These are phyloP conservation scores for Euphorbia celastroides DNA, from an alignment of 441 rosid species.

Conservation along the genomic window DNA sequence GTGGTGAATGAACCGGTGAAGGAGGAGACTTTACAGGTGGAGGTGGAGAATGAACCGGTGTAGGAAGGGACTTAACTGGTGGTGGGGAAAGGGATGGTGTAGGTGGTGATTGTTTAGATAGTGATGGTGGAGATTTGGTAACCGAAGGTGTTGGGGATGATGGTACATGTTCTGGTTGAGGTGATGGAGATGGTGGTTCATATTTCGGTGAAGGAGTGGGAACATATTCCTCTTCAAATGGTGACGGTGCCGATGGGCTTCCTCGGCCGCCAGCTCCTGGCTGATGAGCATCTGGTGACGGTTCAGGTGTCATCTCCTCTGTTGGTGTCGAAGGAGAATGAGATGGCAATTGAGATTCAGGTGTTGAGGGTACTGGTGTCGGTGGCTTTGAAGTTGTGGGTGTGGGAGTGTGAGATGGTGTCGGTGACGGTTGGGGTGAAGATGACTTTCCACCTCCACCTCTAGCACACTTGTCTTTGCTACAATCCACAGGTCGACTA, in stretches of 20 bases:
- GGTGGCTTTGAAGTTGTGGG: constrained; percentile 2
- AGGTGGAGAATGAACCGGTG: constrained; percentile 22
- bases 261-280: not conserved
- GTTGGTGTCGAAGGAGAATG: constrained; percentile 9
- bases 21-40: constrained; percentile 19
- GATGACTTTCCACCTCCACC: constrained; percentile 33
- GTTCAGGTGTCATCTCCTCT: not conserved
- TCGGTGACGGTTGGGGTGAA: constrained; percentile 19
- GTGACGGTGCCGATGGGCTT: not conserved
- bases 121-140: not conserved
- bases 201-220: constrained; percentile 12
- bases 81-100: constrained; percentile 3
- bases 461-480: constrained; percentile 49
- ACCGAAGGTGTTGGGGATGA: constrained; percentile 24
- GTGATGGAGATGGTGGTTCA: not conserved
- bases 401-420: constrained; percentile 8
- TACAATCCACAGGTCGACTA: constrained; percentile 64
- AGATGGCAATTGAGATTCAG: constrained; percentile 2
- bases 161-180: constrained; percentile 18
- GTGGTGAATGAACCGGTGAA: constrained; percentile 3
- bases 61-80: constrained; percentile 21
- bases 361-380: constrained; percentile 15
- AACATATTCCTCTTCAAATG: not conserved
- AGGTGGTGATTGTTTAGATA: constrained; percentile 5
- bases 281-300: not conserved